Evolutionary conservation across 225 moss, liverwort and hornwort species (phyloP).

Genomic region (Antitrichia curtipendula): DNA sequence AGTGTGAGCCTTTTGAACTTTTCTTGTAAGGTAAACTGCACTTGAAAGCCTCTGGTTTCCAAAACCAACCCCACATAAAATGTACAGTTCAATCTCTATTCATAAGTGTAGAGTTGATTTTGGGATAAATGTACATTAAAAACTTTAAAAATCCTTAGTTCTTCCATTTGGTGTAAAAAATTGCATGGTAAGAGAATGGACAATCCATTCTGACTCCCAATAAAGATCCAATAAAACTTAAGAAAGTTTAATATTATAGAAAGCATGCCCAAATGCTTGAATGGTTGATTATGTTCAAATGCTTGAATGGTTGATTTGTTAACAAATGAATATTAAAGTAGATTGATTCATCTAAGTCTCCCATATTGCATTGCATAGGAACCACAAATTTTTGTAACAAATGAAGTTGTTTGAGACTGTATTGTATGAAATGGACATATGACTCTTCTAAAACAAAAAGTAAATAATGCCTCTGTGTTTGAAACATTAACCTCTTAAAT

Average conservation of each 20-base stretch:
- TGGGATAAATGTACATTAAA: background rate
- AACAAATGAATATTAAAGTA: background rate
- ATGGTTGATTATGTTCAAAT: too few species aligned
- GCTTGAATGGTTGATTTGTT: too few species aligned
- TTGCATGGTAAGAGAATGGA: background rate
- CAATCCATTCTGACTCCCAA: background rate
- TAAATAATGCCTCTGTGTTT: background rate
- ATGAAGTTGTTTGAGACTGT: background rate
- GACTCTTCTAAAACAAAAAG: background rate
- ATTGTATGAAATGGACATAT: background rate
- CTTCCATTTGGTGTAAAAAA: accelerated
- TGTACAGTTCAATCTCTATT: background rate
- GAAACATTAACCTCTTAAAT: background rate
- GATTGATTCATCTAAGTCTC: background rate
- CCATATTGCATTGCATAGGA: background rate
- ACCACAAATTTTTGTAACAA: background rate
- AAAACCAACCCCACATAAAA: background rate
- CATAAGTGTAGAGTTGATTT: background rate
- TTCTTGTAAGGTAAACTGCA: background rate
- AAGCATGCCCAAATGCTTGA: background rate
- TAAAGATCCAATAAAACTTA: background rate
- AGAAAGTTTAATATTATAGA: background rate
- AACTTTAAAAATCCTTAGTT: background rate
- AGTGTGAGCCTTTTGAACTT: background rate
- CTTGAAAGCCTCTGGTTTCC: too few species aligned